Base-by-base conservation (phyloP, 805 yeast genomes). In the Teunomyces barrocoloradensis region DNA sequence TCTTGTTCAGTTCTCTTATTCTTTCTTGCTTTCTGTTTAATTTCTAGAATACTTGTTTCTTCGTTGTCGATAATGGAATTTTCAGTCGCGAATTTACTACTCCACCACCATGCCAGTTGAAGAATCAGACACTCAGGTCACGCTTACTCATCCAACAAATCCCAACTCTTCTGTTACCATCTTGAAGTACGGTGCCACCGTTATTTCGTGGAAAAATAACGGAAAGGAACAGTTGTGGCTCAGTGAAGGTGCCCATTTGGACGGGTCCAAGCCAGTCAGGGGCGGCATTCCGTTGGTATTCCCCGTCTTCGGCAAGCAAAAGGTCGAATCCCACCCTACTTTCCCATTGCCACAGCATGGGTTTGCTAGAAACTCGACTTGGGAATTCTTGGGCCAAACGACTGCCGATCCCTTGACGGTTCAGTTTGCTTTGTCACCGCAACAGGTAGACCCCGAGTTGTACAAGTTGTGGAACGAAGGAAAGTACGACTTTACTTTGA, bases 281-380 rank as follows among this genome's bases (percentile, higher is more conserved):
- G 99, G 99, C 54, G 99, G 99, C 44, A 88, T 94, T 45, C 99
- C 99, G 10, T 73, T 94, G 20, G 98, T 92, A 6, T 94, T 94
- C 77, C 99, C 99, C 2, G 88, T 85, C 1, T 87, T 87, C 59
- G 98, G 99, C 50, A 90, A 83, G 53, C 72, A 75, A 11, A 73
- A 75, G 28, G 74, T 78, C 6, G 76, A 72, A 47, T 21, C 46
- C 7, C 75, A 70, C 48, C 87, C 87, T 3, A 80, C 90, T 34
- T 75, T 73, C 44, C 65, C 77, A 30, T 78, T 94, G 53, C 97
- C 97, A 15, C 98, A 94, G 71, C 99, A 94, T 64, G 99, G 99
- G 1, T 87, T 94, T 71, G 99, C 96, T 15, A 79, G 99, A 66
- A 85, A 81, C 65, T 84, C 92, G 11, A 71, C 77, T 2, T 94